Evolutionary conservation across 371 early-diverging fungal genomes (phyloP), one percentile per base, ranked within the genome.

Genomic region (Rhizomucor pusillus): DNA sequence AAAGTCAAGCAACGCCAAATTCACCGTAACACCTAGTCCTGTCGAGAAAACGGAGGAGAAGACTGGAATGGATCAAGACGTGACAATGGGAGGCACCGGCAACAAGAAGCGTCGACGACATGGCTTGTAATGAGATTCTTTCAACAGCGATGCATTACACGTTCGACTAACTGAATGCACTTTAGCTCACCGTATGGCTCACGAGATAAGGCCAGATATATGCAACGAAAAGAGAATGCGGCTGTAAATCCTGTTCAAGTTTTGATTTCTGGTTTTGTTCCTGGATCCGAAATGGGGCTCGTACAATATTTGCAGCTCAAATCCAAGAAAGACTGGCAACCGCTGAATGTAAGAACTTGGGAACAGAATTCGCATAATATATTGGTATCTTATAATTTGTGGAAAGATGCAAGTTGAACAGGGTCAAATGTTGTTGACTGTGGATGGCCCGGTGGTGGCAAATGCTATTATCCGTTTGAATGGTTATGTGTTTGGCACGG

Each of bases 261-360:
- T 19, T 51, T 73, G 55, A 50, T 74, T 16, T 43, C 61, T 41
- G 75, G 75, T 6, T 75, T 64, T 43, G 60, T 59, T 33, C 54
- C 69, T 5, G 73, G 73, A 14, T 67, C 64, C 5, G 73, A 73
- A 52, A 50, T 51, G 11, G 62, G 60, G 37, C 45, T 76, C 12
- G 44, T 76, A 7, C 66, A 63, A 2, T 76, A 57, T 47, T 43
- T 76, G 18, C 64, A 73, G 23, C 63, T 59, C 33, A 76, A 73
- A 37, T 69, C 71, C 0, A 76, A 76, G 48, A 70, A 69, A 40
- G 23, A 54, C 23, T 76, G 77, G 77, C 55, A 67, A 33, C 73
- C 73, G 23, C 53, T 76, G 7, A 67, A 68, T 54, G 66, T 61
- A 16, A 58, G 52, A 10, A 16, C 35, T 35, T 47, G 14, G 23